These are phyloP conservation scores for Dionaea muscipula DNA, from an alignment of 179 eudicot species.

Conservation along the genomic window DNA sequence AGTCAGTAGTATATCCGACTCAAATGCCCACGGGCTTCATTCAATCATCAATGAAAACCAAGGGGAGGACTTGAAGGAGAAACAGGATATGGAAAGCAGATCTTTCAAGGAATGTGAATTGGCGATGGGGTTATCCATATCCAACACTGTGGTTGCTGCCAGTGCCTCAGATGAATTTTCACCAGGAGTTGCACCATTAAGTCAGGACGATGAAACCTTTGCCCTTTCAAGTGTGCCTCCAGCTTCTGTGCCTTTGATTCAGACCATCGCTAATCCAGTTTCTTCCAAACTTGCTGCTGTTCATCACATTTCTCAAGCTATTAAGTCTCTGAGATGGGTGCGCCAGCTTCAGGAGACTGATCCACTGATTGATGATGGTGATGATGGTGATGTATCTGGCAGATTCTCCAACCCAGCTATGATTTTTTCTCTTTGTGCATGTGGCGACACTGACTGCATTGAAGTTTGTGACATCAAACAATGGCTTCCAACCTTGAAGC, in stretches of 20 bases:
- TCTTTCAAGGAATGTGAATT: constrained; percentile 19
- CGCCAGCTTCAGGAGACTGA: constrained; percentile 49
- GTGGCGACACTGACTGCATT: constrained; percentile 88
- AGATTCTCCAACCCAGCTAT: constrained; percentile 14
- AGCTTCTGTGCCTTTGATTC: constrained; percentile 27
- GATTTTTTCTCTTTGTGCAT: constrained; percentile 67
- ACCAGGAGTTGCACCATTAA: constrained; percentile 12
- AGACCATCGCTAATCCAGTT: constrained; percentile 47
- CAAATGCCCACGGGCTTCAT: constrained; percentile 32
- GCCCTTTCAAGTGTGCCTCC: constrained; percentile 21
- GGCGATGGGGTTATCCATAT: constrained; percentile 19
- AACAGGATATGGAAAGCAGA: constrained; percentile 22
- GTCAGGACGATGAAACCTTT: constrained; percentile 16
- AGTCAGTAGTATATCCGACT: constrained; percentile 39
- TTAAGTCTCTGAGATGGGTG: constrained; percentile 82
- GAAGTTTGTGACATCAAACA: constrained; percentile 85
- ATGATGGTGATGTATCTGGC: constrained; percentile 13
- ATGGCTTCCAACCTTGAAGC: constrained; percentile 79
- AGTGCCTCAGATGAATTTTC: constrained; percentile 17
- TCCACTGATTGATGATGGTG: constrained; percentile 19
- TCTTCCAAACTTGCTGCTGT: constrained; percentile 80
- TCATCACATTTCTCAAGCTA: constrained; percentile 94
- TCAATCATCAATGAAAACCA: constrained; percentile 18
- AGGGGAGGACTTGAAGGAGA: constrained; percentile 15
- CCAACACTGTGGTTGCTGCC: constrained; percentile 19